A percentile compares a stretch with the other conserved stretches of the same genome.
These are phyloP conservation scores for Yarrowia deformans DNA, from an alignment of 805 yeast species.

Conservation along the genomic window DNA sequence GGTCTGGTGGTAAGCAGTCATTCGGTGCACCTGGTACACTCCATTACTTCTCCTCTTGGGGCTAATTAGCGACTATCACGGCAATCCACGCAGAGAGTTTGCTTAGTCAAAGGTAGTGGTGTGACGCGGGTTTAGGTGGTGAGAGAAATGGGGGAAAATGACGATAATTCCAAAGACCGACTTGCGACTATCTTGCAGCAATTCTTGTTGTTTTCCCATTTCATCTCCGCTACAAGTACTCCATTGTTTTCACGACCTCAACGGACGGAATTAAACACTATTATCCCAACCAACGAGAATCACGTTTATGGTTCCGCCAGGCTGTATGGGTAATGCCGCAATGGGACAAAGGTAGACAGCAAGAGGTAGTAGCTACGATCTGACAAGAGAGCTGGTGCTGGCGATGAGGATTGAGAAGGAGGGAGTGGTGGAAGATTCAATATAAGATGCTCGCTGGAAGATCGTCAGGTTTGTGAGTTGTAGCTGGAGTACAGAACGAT, in stretches of 20 bases:
- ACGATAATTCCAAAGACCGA: no score
- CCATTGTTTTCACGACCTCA: not conserved
- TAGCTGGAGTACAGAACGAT: no score
- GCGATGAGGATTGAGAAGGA: not conserved
- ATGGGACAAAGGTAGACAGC: constrained; percentile 25
- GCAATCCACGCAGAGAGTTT: constrained; percentile 25
- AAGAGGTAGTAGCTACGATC: not conserved
- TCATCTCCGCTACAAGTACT: no score
- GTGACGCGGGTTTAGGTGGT: not conserved
- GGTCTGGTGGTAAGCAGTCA: no score
- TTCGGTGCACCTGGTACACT: no score
- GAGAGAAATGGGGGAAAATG: not conserved
- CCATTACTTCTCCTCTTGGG: constrained; percentile 10
- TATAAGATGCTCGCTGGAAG: no score
- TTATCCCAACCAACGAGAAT: not conserved
- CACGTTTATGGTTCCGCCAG: not conserved
- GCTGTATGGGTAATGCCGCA: constrained; percentile 30
- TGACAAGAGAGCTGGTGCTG: not conserved
- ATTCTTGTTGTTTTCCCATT: no score
- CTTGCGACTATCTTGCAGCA: no score
- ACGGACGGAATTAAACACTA: constrained; percentile 7
- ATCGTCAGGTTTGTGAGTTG: no score
- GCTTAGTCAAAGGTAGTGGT: not conserved
- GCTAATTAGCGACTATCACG: constrained; percentile 10
- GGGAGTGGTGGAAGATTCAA: no score